Conservation (phyloP, 2,329 filamentous ascomycete species). For the Monilinia fructigena region DNA sequence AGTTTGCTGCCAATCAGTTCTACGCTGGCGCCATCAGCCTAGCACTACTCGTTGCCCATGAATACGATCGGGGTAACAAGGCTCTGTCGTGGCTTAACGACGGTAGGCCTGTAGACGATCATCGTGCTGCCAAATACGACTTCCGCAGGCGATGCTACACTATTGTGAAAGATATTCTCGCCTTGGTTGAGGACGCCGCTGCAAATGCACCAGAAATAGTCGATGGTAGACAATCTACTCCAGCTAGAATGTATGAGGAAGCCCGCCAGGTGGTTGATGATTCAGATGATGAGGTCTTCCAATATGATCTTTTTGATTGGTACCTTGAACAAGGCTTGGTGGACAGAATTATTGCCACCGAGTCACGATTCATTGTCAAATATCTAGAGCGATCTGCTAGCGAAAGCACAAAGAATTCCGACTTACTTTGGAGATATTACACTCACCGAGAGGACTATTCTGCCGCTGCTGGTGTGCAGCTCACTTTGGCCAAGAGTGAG, state of each 20-base stretch:
- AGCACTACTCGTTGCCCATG: conserved; percentile 76
- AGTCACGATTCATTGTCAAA: conserved; percentile 80
- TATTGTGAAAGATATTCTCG: conserved; percentile 79
- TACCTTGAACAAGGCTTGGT: conserved; percentile 83
- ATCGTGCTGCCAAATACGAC: conserved; percentile 57
- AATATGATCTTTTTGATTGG: conserved; percentile 97
- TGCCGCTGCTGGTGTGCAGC: conserved; percentile 83
- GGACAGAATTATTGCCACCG: conserved; percentile 79
- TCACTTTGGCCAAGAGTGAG: conserved; percentile 76
- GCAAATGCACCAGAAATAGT: conserved; percentile 67
- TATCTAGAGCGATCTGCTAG: conserved; percentile 78
- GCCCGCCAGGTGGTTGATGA: conserved; percentile 87
- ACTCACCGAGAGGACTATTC: conserved; percentile 81
- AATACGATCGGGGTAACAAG: conserved; percentile 82
- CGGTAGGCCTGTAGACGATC: conserved; percentile 68
- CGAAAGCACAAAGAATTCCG: conserved; percentile 73
- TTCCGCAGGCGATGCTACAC: conserved; percentile 78
- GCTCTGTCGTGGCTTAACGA: conserved; percentile 87
- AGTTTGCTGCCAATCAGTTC: conserved; percentile 81
- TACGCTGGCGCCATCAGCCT: conserved; percentile 92
- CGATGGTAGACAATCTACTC: conserved; percentile 74
- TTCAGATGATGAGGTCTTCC: conserved; percentile 89
- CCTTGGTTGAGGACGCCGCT: conserved; percentile 71
- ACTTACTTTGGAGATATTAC: conserved; percentile 91
- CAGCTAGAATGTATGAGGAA: conserved; percentile 77